Conservation (phyloP, 192 early-diverging fungal genomes). For the Thoreauomyces humboldtii region DNA sequence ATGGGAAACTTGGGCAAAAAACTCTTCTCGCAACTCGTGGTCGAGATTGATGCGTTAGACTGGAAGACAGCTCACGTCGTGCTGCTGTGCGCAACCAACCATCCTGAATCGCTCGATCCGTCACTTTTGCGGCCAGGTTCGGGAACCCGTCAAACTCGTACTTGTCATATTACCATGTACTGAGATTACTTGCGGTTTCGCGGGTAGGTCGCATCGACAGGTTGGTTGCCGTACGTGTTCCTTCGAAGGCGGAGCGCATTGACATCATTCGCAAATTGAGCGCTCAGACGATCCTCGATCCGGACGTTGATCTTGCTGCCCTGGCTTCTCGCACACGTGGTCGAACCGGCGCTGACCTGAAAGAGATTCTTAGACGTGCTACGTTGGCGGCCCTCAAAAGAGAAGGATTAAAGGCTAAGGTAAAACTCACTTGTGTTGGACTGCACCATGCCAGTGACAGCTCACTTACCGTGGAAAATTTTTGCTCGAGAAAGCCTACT, state of each 20-base stretch:
- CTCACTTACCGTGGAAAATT: too few species aligned
- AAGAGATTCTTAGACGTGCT: constrained; percentile 58
- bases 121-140: constrained; percentile 76
- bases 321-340: constrained; percentile 51
- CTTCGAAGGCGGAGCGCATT: constrained; percentile 53
- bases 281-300: constrained; percentile 29
- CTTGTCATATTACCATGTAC: neutral
- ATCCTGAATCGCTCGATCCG: constrained; percentile 67
- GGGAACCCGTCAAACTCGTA: neutral
- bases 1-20: constrained; percentile 66
- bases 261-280: constrained; percentile 62
- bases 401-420: neutral
- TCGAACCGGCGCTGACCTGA: constrained; percentile 68
- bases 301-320: constrained; percentile 34
- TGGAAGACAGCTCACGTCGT: constrained; percentile 57
- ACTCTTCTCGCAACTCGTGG: constrained; percentile 63
- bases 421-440: too few species aligned
- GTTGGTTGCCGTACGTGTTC: constrained; percentile 66
- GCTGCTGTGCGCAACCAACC: constrained; percentile 86
- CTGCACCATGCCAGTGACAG: too few species aligned
- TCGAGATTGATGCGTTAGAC: constrained; percentile 72
- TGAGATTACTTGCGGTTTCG: neutral
- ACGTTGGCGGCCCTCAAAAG: constrained; percentile 46
- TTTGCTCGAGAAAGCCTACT: too few species aligned
- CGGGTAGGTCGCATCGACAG: constrained; percentile 73